phyloP scores from a whole-genome alignment of 768 basidiomycete genomes.

The Pleurotus giganteus region DNA sequence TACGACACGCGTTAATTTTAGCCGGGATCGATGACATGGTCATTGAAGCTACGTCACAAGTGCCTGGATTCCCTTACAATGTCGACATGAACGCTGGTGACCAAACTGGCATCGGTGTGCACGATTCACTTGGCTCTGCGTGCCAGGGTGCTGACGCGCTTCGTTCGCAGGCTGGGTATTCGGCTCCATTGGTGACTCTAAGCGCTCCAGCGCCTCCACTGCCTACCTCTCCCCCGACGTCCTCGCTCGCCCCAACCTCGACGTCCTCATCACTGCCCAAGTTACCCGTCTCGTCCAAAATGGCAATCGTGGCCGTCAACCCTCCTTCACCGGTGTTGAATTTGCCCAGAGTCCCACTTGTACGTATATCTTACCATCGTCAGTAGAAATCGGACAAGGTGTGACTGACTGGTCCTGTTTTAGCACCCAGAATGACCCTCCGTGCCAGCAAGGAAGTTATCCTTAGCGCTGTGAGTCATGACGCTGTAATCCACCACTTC shows the following conservation, averaged over 20 bases:
- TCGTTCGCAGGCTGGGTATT: slow-evolving; percentile 15
- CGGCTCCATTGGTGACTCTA: slow-evolving; percentile 15
- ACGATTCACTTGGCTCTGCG: not conserved
- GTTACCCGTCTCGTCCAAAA: slow-evolving; percentile 16
- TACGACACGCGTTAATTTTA: not conserved
- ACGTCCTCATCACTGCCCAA: slow-evolving; percentile 20
- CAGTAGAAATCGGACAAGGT: too few relatives aligned
- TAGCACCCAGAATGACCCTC: not conserved
- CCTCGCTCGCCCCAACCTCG: slow-evolving; percentile 20
- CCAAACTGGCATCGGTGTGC: slow-evolving; percentile 14
- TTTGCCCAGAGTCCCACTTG: slow-evolving; percentile 19
- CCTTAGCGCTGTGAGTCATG: not conserved
- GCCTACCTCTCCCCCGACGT: slow-evolving; percentile 16
- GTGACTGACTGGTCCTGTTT: too few relatives aligned
- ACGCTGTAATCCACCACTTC: not conserved
- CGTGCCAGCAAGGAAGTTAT: not conserved
- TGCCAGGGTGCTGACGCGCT: too few relatives aligned
- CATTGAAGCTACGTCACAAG: not conserved
- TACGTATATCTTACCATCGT: not conserved
- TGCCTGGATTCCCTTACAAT: slow-evolving; percentile 15
- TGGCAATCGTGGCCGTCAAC: not conserved
- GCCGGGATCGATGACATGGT: slow-evolving; percentile 3
- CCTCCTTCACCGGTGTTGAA: slow-evolving; percentile 11
- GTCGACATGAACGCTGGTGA: slow-evolving; percentile 18
- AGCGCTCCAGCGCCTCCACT: slow-evolving; percentile 20